Evolutionary conservation across 345 rosid species (phyloP).

Genomic region (Trapa incisa): DNA sequence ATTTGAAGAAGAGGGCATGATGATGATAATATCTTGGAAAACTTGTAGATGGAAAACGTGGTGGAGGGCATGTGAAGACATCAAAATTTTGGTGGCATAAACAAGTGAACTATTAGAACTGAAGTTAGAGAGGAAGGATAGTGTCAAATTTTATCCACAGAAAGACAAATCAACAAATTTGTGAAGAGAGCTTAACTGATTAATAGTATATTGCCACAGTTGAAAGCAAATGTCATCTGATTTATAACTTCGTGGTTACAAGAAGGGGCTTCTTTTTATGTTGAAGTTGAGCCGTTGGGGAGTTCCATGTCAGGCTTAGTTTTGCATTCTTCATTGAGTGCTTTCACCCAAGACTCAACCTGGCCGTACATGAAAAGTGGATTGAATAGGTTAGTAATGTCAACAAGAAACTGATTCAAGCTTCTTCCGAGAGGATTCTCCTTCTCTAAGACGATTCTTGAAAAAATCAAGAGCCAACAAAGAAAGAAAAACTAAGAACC

Average conservation of each 20-base stretch:
- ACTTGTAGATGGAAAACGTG: too few species aligned
- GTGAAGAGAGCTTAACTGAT: background rate
- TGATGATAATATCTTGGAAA: too few species aligned
- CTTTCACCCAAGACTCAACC: conserved; percentile 68
- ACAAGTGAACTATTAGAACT: too few species aligned
- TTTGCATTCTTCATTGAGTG: conserved; percentile 43
- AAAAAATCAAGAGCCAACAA: background rate
- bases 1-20: too few species aligned
- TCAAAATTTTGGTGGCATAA: too few species aligned
- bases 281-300: conserved; percentile 25
- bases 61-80: too few species aligned
- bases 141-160: background rate
- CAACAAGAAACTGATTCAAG: background rate
- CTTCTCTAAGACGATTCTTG: background rate
- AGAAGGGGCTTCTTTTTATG: background rate
- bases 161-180: background rate
- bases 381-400: background rate
- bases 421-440: background rate
- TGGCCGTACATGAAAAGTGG: conserved; percentile 11
- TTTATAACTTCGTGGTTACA: conserved; percentile 20
- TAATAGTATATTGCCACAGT: background rate
- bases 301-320: conserved; percentile 21
- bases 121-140: too few species aligned
- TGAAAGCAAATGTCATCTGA: background rate
- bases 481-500: background rate